Percentiles rank a stretch among this genome's conserved stretches.
phyloP scores from a whole-genome alignment of 495 filamentous ascomycete species.

The Aspergillus incahuasiensis region DNA sequence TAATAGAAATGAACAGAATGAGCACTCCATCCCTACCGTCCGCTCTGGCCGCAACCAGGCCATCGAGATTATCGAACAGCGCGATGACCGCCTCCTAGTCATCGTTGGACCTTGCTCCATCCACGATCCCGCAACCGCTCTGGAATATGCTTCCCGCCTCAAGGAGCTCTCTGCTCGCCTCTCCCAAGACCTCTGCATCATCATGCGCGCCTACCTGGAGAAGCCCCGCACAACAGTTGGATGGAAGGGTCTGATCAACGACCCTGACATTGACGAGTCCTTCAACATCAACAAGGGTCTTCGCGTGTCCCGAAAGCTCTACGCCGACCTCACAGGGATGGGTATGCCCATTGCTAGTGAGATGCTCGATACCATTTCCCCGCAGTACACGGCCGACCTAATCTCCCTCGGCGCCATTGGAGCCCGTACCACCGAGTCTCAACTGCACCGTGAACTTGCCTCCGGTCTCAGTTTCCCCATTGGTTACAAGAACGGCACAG shows the following conservation, averaged over 20 bases:
- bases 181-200: slow-evolving; percentile 76
- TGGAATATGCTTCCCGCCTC: slow-evolving; percentile 79
- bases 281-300: slow-evolving; percentile 99
- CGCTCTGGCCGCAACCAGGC: slow-evolving; percentile 78
- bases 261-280: slow-evolving; percentile 94
- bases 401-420: slow-evolving; percentile 95
- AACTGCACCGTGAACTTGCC: slow-evolving; percentile 91
- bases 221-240: slow-evolving; percentile 98
- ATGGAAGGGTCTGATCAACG: slow-evolving; percentile 99
- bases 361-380: slow-evolving; percentile 99
- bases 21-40: slow-evolving; percentile 59
- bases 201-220: slow-evolving; percentile 99
- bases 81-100: slow-evolving; percentile 83
- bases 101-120: slow-evolving; percentile 95
- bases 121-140: slow-evolving; percentile 83
- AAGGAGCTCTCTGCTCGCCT: slow-evolving; percentile 71
- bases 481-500: slow-evolving; percentile 98
- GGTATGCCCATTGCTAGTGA: slow-evolving; percentile 94
- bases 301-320: slow-evolving; percentile 79
- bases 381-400: slow-evolving; percentile 89
- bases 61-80: slow-evolving; percentile 74
- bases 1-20: slow-evolving; percentile 30
- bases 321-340: slow-evolving; percentile 76
- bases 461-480: slow-evolving; percentile 98
- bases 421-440: slow-evolving; percentile 93